Base-by-base conservation (phyloP, 2,329 filamentous ascomycete genomes). In the Aspergillus udagawae region DNA sequence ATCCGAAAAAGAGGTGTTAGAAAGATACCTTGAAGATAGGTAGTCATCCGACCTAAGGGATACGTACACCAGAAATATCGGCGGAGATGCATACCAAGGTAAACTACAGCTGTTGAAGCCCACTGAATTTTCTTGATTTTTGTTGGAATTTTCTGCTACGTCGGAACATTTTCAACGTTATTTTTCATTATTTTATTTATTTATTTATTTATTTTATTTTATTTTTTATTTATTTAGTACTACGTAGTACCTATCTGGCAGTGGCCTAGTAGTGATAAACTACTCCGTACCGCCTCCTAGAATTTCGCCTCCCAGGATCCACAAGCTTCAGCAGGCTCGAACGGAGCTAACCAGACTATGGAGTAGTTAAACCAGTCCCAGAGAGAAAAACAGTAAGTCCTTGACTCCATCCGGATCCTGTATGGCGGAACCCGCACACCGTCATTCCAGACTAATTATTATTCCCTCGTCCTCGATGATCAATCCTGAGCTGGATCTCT, bases 381-480 rank as follows among this genome's bases (percentile, higher is more conserved):
- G 17, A 32, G 29, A 41, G 25, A 38, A n/a, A 35, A 51, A 55
- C 32, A 38, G 32, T 17, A 4, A 35, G 14, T 38, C n/a, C 32
- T 38, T 14, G 32, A 38, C 32, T 17, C 32, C 32, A 14, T 38
- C 32, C 32, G 32, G 32, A 38, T 38, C 32, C 32, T 45, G 44
- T 45, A 38, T 38, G 32, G 32, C 32, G 32, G 32, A 38, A 17
- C 58, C 59, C 57, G 57, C 66, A 69, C 66, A 69, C 67, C 66
- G 67, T 69, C 67, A 67, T 65, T 47, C 20, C 41, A n/a, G 20
- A 44, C 41, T 44, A 44, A 20, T 12, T 10, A 21, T 17, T 38
- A 38, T 38, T 38, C 21, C 41, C 3, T 21, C 8, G n/a, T 21
- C n/a, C n/a, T 44, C 10, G 44, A 25, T 23, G 23, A 10, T 47